Conservation (phyloP, 148 eudicot genomes). For the Nyssa sinensis region DNA sequence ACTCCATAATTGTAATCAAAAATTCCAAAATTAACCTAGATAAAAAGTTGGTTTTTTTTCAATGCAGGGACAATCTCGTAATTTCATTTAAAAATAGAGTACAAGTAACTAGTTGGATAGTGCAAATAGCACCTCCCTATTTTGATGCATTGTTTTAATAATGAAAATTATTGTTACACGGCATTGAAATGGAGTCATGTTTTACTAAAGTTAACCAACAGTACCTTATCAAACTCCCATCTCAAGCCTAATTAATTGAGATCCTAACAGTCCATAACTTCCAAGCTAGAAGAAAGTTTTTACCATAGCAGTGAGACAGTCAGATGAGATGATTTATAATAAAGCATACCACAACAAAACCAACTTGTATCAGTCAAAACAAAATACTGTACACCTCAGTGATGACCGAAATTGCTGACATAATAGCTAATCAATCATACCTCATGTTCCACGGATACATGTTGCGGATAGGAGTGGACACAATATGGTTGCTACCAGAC, state of each 20-base stretch:
- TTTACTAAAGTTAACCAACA: background rate
- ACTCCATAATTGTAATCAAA: no score
- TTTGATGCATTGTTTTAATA: background rate
- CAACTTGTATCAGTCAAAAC: no score
- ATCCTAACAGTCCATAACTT: background rate
- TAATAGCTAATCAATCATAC: background rate
- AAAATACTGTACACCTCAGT: background rate
- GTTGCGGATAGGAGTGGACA: no score
- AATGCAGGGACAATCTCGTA: no score
- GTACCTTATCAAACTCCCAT: background rate
- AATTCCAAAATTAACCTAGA: no score
- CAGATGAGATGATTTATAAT: background rate
- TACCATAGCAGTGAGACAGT: background rate
- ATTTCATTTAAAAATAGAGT: no score
- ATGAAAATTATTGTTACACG: background rate
- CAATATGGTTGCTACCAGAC: no score
- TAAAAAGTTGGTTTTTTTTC: no score
- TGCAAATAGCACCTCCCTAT: no score
- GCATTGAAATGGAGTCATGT: background rate
- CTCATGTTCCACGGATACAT: background rate
- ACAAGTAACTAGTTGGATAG: no score
- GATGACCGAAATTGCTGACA: background rate
- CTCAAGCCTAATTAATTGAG: background rate
- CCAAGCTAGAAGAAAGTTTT: background rate
- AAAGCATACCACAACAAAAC: background rate